Evolutionary conservation across 495 filamentous ascomycete genomes (phyloP).

Genomic region (Rostrohypoxylon terebratum): DNA sequence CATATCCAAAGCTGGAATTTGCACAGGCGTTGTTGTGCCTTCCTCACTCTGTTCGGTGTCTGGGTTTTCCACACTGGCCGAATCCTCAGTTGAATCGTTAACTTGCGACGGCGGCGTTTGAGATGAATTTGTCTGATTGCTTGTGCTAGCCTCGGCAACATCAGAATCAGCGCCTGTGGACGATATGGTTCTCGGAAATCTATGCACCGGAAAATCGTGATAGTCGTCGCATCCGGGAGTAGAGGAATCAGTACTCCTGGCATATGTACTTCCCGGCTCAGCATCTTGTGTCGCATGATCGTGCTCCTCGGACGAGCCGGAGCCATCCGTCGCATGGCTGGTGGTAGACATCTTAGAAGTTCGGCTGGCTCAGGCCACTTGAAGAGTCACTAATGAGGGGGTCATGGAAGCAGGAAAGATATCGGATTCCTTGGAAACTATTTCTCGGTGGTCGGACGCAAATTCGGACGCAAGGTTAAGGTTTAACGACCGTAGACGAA

Average conservation of each 20-base stretch:
- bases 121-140: neutral
- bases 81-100: neutral
- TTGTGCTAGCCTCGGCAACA: neutral
- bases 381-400: constrained; percentile 3
- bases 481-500: neutral
- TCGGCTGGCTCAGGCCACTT: constrained; percentile 25
- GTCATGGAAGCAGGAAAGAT: constrained; percentile 26
- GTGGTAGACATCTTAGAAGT: constrained; percentile 33
- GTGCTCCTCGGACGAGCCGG: constrained; percentile 6
- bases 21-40: neutral
- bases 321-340: neutral
- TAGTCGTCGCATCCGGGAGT: constrained; percentile 58
- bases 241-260: constrained; percentile 39
- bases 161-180: neutral
- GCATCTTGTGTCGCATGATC: constrained; percentile 20
- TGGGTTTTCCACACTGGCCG: neutral
- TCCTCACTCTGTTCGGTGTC: neutral
- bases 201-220: constrained; percentile 59
- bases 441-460: constrained; percentile 2
- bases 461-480: neutral
- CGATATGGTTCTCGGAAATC: constrained; percentile 45
- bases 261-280: constrained; percentile 33
- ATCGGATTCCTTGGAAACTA: neutral
- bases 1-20: neutral
- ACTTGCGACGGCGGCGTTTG: neutral